Percentiles rank a stretch among this genome's conserved stretches.
These are phyloP conservation scores for Microglena sp. DNA, from an alignment of 139 green algal genomes.

Conservation along the genomic window DNA sequence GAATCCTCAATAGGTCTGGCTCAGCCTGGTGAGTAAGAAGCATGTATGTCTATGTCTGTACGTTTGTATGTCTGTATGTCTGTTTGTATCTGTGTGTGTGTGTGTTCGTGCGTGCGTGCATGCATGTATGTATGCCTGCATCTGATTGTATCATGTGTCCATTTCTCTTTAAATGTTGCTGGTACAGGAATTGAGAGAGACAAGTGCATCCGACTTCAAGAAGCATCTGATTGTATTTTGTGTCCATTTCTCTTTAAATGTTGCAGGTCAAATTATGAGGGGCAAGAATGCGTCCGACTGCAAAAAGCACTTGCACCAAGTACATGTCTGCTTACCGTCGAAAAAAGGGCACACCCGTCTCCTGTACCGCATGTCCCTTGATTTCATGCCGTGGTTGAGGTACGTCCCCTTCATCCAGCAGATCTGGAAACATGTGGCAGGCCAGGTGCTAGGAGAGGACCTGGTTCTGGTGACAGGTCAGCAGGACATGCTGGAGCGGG, in stretches of 20 bases:
- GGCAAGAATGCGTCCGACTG: conserved; percentile 63
- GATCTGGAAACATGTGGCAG: conserved; percentile 65
- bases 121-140: too few species aligned
- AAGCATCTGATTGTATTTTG: too few species aligned
- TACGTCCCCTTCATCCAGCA: conserved; percentile 75
- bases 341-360: conserved; percentile 76
- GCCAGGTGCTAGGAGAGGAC: conserved; percentile 93
- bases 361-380: conserved; percentile 95
- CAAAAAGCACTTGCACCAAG: conserved; percentile 88
- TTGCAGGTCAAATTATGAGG: conserved; percentile 61
- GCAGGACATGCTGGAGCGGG: conserved; percentile 83
- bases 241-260: too few species aligned
- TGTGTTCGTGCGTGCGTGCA: too few species aligned
- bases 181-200: too few species aligned
- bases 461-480: conserved; percentile 89
- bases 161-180: too few species aligned
- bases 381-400: conserved; percentile 86
- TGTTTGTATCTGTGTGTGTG: too few species aligned
- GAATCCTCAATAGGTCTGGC: conserved; percentile 81
- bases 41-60: too few species aligned
- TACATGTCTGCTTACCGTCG: conserved; percentile 93
- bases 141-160: too few species aligned
- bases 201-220: too few species aligned
- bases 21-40: conserved; percentile 87
- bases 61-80: too few species aligned